Percentiles rank a stretch among this genome's conserved stretches.
Evolutionary conservation across 2,329 filamentous ascomycete genomes (phyloP).

Genomic region (Neopestalotiopsis rosae): DNA sequence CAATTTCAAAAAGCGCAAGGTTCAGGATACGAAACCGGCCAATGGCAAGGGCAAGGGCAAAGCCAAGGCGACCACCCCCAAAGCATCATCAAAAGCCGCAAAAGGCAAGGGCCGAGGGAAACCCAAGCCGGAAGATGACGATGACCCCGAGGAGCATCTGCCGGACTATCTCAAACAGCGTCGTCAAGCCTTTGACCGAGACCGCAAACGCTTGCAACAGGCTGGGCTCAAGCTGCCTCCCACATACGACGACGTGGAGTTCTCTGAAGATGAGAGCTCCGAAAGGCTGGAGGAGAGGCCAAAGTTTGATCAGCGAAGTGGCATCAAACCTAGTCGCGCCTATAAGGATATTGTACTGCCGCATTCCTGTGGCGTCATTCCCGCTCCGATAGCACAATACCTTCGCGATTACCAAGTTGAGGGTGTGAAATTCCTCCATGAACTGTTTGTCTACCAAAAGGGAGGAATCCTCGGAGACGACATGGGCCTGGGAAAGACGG

Average conservation of each 20-base stretch:
- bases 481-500: conserved; percentile 97
- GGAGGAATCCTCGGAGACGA: conserved; percentile 94
- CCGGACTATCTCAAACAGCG: conserved; percentile 71
- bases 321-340: conserved; percentile 67
- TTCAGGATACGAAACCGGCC: conserved; percentile 14
- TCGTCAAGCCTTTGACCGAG: conserved; percentile 70
- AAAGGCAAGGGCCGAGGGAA: conserved; percentile 17
- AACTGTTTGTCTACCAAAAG: conserved; percentile 87
- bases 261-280: conserved; percentile 72
- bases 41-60: conserved; percentile 28
- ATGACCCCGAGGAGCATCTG: conserved; percentile 59
- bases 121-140: conserved; percentile 46
- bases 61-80: conserved; percentile 6
- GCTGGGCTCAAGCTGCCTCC: conserved; percentile 80
- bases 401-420: conserved; percentile 89
- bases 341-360: conserved; percentile 79
- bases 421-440: conserved; percentile 84
- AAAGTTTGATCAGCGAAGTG: conserved; percentile 59
- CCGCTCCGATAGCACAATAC: conserved; percentile 88
- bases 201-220: conserved; percentile 63
- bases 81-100: conserved; percentile 21
- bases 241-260: conserved; percentile 74
- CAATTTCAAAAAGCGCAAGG: conserved; percentile 31
- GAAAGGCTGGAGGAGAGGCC: conserved; percentile 73
- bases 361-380: conserved; percentile 81